Base-by-base conservation (phyloP, 2,329 filamentous ascomycete genomes). In the Trichoderma afroharzianum region DNA sequence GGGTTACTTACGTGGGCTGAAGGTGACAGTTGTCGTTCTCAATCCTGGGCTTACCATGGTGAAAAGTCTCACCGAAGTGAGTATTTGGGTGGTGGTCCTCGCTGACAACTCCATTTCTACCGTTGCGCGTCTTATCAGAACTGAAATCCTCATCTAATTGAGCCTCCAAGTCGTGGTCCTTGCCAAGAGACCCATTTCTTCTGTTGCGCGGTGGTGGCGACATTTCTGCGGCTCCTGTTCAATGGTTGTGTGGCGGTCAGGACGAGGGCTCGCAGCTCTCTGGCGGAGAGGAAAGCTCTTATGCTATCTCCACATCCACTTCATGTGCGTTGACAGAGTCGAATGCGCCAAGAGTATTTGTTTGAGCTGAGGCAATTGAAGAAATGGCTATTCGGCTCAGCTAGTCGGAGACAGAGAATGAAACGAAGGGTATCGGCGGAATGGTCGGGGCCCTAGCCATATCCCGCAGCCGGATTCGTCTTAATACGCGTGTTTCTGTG, bases 11-110 rank as follows among this genome's bases (percentile, higher is more conserved):
- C 66, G 57, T 69, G 3, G 66, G 66, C 26, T 69, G 28, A 12
- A 69, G 66, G 36, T 69, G 66, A 2, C 36, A 43, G 28, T 62
- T 50, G 66, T 69, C 66, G 8, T 69, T 69, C 24, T 69, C 66
- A 26, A 69, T 69, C 28, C 2, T 69, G 3, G 66, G 24, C 39
- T 33, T 62, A 15, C 39, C 28, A 21, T 8, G 57, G 11, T 11
- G 1, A 3, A 24, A 36, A 15, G 11, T 15, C 14, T 53, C 36
- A 3, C 15, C 6, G 9, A 18, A 6, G 8, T 68, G 57, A 18
- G 63, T 18, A 11, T 47, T 57, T 26, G 58, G 36, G 15, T 47
- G 33, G 6, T 0, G 12, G 4, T 59, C 30, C 5, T n/a, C 57
- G 11, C 21, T 4, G 3, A 15, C 2, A 4, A 15, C 14, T 18